phyloP scores from a whole-genome alignment of 495 filamentous ascomycete genomes.

The Penicillium daleae region DNA sequence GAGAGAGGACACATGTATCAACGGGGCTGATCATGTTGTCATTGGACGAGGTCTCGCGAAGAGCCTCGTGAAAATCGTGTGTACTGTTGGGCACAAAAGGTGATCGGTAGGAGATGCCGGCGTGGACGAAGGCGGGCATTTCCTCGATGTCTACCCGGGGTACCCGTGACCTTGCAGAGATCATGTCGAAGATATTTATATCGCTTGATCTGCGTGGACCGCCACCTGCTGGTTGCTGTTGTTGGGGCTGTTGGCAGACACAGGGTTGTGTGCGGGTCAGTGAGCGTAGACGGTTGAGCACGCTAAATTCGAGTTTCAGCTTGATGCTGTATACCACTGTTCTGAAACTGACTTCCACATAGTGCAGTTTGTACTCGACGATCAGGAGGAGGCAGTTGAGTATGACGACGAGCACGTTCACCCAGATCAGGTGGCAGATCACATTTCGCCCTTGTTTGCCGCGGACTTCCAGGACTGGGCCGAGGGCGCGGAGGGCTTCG shows the following conservation, averaged over 20 bases:
- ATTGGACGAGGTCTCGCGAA: constrained; percentile 20
- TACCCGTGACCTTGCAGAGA: background rate
- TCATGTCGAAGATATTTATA: constrained; percentile 24
- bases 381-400: constrained; percentile 55
- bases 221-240: too few relatives aligned
- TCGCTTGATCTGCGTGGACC: constrained; percentile 21
- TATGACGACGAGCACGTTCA: constrained; percentile 55
- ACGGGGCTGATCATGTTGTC: constrained; percentile 9
- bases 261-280: constrained; percentile 20
- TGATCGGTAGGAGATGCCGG: background rate
- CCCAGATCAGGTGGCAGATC: constrained; percentile 54
- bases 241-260: constrained; percentile 9
- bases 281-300: constrained; percentile 39
- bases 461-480: constrained; percentile 24
- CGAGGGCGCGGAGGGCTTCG: constrained; percentile 41
- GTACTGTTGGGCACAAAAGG: constrained; percentile 17
- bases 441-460: constrained; percentile 39
- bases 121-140: background rate
- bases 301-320: constrained; percentile 62
- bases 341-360: constrained; percentile 52
- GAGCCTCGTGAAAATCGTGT: constrained; percentile 25
- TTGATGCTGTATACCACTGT: constrained; percentile 61
- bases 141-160: constrained; percentile 1
- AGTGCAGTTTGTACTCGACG: constrained; percentile 52
- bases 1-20: background rate